phyloP scores from a whole-genome alignment of 169 alveolate species.

The Neospora caninum region DNA sequence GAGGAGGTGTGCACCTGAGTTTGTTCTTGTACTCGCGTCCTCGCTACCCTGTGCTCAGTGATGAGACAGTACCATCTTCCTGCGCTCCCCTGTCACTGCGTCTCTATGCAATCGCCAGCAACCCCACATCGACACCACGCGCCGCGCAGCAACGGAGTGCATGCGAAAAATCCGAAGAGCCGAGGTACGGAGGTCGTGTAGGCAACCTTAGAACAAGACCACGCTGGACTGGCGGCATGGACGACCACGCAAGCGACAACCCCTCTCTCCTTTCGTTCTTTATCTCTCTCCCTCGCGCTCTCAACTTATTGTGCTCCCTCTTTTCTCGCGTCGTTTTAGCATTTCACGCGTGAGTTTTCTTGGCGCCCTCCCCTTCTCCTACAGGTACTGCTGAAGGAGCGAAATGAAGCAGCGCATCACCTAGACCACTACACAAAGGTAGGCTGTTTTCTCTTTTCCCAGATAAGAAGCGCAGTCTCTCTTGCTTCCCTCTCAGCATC shows the following conservation, averaged over 20 bases:
- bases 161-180: background rate
- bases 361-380: background rate
- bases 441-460: background rate
- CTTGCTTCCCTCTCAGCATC: background rate
- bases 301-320: background rate
- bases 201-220: too few relatives aligned
- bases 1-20: too few relatives aligned
- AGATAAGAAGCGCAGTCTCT: background rate
- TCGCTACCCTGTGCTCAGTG: too few relatives aligned
- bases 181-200: background rate
- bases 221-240: too few relatives aligned
- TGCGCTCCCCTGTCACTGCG: background rate
- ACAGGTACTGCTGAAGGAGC: background rate
- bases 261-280: too few relatives aligned
- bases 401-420: background rate
- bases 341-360: background rate
- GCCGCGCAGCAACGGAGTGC: background rate
- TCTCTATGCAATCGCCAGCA: background rate
- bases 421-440: slow-evolving; percentile 14
- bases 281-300: too few relatives aligned
- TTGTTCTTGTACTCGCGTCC: background rate
- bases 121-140: slow-evolving; percentile 12
- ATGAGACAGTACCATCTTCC: background rate
- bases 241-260: too few relatives aligned
- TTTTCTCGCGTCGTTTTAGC: background rate